Evolutionary conservation across 495 filamentous ascomycete genomes (phyloP).

Genomic region (Parathielavia appendiculata): DNA sequence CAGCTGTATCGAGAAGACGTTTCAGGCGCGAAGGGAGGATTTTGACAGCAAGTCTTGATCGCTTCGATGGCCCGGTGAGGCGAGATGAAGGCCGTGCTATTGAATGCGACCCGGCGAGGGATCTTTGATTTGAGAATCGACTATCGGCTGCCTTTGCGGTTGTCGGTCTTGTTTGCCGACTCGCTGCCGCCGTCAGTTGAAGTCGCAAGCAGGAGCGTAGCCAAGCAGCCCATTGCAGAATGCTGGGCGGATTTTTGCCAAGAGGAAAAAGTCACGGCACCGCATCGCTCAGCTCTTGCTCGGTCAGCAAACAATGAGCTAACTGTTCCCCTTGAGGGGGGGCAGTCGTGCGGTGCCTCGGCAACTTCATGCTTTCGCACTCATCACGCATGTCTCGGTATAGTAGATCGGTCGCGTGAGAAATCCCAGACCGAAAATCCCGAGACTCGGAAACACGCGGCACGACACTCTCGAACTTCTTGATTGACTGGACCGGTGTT

Average conservation of each 20-base stretch:
- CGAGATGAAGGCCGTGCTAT: background rate
- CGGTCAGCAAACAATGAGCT: too few species aligned
- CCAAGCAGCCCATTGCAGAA: too few species aligned
- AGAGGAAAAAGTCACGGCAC: too few species aligned
- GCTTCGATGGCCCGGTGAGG: conserved; percentile 6
- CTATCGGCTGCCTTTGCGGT: background rate
- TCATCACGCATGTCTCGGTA: conserved; percentile 15
- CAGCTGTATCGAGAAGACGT: conserved; percentile 22
- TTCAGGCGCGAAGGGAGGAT: conserved; percentile 21
- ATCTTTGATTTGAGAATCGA: background rate
- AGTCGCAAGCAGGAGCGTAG: too few species aligned
- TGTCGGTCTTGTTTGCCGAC: background rate
- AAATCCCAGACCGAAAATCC: conserved; percentile 16
- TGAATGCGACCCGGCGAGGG: background rate
- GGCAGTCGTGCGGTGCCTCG: background rate
- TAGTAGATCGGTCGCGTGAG: conserved; percentile 29
- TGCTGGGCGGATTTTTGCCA: too few species aligned
- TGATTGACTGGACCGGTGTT: background rate
- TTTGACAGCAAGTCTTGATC: background rate
- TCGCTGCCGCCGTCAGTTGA: background rate
- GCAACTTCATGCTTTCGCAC: background rate
- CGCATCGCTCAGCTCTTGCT: too few species aligned
- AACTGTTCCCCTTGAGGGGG: too few species aligned
- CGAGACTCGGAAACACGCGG: conserved; percentile 9
- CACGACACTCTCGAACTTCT: background rate